Evolutionary conservation across 129 eudicot species (phyloP), one percentile per base, ranked within the genome.

Genomic region (Deinandra increscens): DNA sequence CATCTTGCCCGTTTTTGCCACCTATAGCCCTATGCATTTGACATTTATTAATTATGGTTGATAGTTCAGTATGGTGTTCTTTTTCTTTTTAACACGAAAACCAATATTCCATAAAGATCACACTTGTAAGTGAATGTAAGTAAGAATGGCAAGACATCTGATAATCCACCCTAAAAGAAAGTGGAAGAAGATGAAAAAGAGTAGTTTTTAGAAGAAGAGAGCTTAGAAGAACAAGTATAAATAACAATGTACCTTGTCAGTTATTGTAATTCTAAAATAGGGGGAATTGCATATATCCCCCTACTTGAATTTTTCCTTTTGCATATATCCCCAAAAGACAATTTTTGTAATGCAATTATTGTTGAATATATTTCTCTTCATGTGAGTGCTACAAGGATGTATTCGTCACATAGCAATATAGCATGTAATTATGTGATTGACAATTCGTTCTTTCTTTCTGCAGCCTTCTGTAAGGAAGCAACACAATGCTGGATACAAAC

Each of bases 141-240:
- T 33, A 20, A 11, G 22, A 55, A 23, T 37, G 62, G 37, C 62
- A 23, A 55, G 62, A 7, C 36, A 46, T 55, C 58, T 9, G 23
- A 55, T 56, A 3, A 26, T 56, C 62, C 8, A 56, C 18, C 9
- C 26, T 17, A 56, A 56, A 56, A 11, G 37, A 26, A 55, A 55
- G 62, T 23, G 62, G 62, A 56, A 56, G 18, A 56, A 12, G 62
- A 56, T 26, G n/a, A 8, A 55, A 50, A 55, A n/a, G 61, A 22
- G 61, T 22, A 11, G 5, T 55, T 55, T 22, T 1, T 17, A 15
- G 7, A 22, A 55, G 0, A 22, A 55, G 3, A 56, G 19, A 56
- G 39, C 4, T 56, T 2, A 23, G 29, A 23, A 4, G 18, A n/a
- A n/a, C n/a, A n/a, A n/a, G n/a, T n/a, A n/a, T n/a, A n/a, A n/a